Evolutionary conservation across 2,329 filamentous ascomycete species (phyloP), one percentile per base, ranked within the genome.

Genomic region (Fusarium brevicatenulatum): DNA sequence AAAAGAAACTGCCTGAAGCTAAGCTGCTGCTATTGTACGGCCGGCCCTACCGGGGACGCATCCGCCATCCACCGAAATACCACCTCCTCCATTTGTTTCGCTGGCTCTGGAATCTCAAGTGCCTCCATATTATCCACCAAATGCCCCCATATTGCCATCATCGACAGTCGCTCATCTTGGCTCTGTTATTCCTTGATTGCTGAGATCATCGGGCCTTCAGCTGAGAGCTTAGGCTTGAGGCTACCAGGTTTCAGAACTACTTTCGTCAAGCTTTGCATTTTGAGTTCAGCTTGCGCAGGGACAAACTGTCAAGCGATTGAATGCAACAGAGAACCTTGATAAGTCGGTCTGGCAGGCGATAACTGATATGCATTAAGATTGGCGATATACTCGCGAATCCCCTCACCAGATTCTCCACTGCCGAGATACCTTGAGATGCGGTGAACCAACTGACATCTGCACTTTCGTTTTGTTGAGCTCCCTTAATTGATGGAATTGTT

Each of bases 281-380:
- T 59, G 70, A 63, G 56, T 72, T 73, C 54, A 62, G 44, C 60
- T 68, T 69, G 30, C 56, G 61, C 69, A 72, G 69, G 69, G 42
- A 63, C 62, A 46, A 49, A 28, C 18, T 46, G 10, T 19, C 30
- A 19, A 46, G 34, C 44, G 36, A 44, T 42, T 42, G 23, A 54
- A 40, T 40, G 40, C 11, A 25, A 49, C 13, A 21, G 5, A 18
- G 42, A 43, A 63, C 49, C 44, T 55, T 55, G 52, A 50, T 37
- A 57, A 53, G 43, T 55, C 42, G 50, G 43, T 56, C 46, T 57
- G 46, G 46, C 32, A 13, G 32, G 32, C 19, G 23, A 44, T 46
- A 28, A 46, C 42, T 53, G 42, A 44, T 23, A 57, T 66, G 52
- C 46, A 53, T 34, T 49, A 47, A 60, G 46, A 61, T 69, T 56